Percentiles rank a stretch among this genome's conserved stretches.
phyloP scores from a whole-genome alignment of 2,329 filamentous ascomycete species.

The Xylaria sp. region DNA sequence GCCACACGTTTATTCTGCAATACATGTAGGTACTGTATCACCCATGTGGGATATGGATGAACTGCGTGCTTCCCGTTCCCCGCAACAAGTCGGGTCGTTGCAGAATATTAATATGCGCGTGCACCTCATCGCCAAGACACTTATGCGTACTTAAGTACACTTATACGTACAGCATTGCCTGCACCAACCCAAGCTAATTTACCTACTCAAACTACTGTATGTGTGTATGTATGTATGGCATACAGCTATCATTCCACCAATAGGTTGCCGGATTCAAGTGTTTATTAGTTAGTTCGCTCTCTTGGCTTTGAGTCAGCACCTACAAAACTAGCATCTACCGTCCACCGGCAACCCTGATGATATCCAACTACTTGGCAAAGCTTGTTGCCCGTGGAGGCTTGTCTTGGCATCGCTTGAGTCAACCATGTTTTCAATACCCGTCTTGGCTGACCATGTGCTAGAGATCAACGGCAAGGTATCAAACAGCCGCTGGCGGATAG shows the following conservation, averaged over 20 bases:
- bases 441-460: constrained; percentile 29
- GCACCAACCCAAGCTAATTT: not conserved
- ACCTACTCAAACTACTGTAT: no score
- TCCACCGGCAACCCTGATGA: constrained; percentile 13
- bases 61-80: constrained; percentile 26
- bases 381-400: constrained; percentile 49
- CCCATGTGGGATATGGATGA: not conserved
- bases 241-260: constrained; percentile 2
- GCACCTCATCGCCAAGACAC: constrained; percentile 34
- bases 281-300: not conserved
- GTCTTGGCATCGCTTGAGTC: constrained; percentile 40
- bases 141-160: no score
- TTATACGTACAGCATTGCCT: not conserved
- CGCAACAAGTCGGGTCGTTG: constrained; percentile 23
- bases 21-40: no score
- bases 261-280: not conserved
- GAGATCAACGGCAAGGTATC: constrained; percentile 14
- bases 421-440: constrained; percentile 21
- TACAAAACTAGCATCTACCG: constrained; percentile 20
- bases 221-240: not conserved
- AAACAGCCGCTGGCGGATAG: not conserved
- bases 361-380: constrained; percentile 49
- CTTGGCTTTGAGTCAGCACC: constrained; percentile 11
- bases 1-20: constrained; percentile 12
- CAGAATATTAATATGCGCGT: constrained; percentile 20